Evolutionary conservation across 768 basidiomycete genomes (phyloP), one percentile per base, ranked within the genome.

Genomic region (Psilocybe cubensis): DNA sequence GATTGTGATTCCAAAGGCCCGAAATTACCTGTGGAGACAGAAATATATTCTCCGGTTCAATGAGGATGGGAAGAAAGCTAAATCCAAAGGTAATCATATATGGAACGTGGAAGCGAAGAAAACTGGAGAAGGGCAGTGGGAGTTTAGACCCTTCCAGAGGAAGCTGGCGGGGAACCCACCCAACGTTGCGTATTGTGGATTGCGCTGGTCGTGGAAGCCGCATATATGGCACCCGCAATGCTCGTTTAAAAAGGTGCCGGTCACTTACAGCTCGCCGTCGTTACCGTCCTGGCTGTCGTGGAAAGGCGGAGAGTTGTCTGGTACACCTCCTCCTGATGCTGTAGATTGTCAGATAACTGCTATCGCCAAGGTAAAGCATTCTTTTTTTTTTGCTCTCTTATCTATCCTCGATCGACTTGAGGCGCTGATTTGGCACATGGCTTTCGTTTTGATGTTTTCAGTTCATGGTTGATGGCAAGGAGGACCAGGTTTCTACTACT

Each of bases 61-160:
- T 70, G 94, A 98, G 67, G 96, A 98, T 70, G 96, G 96, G 31
- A 98, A 98, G 74, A 99, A 99, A 76, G 92, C 96, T 21, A 99
- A 99, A 74, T 96, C 94, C 52, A 97, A 97, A 78, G 96, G 96
- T 45, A 99, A 99, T 74, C 96, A 98, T 67, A 97, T 98, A 63
- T 99, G 96, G 96, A 96, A 94, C 67, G 90, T 98, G 49, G 94
- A 98, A 66, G 96, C 94, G n/a, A 92, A 85, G 76, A 96, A 92
- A 72, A 68, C 76, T 21, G 77, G 76, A 21, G 91, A 91, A 46
- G 84, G 88, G 40, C 76, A 82, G 61, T 98, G 94, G 94, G 80
- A 85, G 51, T 97, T 96, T 76, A 83, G 93, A 49, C 88, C 92
- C 11, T 97, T 96, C 76, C 79, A 89, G 66, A 87, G 95, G 54